Percentiles rank a stretch among this genome's conserved stretches.
Conservation (phyloP, 176 grass and related monocot genomes). For the Ensete ventricosum region DNA sequence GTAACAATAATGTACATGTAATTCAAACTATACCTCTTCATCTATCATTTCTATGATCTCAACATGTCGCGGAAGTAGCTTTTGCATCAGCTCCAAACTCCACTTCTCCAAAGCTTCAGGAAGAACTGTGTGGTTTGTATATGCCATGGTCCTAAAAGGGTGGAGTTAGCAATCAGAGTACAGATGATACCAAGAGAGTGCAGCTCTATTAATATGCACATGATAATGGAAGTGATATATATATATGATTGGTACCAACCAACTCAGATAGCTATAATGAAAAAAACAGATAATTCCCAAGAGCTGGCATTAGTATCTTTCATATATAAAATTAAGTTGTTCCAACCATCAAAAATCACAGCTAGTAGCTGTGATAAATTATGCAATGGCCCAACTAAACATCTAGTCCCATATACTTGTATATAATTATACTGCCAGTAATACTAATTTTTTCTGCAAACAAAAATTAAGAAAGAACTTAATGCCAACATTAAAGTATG, state of each 20-base stretch:
- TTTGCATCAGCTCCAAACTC: slow-evolving; percentile 98
- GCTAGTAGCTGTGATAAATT: neutral
- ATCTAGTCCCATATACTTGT: neutral
- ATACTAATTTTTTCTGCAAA: neutral
- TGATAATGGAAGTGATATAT: neutral
- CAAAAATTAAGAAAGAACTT: neutral
- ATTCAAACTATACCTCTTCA: slow-evolving; percentile 43
- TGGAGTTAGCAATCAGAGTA: slow-evolving; percentile 16
- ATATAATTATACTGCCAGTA: neutral
- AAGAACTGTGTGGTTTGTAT: slow-evolving; percentile 96
- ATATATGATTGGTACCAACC: neutral
- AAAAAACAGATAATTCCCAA: neutral
- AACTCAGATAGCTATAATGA: neutral
- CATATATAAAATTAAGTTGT: too few species aligned
- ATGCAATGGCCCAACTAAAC: neutral
- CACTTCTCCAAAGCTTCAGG: slow-evolving; percentile 99
- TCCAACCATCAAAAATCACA: too few species aligned
- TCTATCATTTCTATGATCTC: slow-evolving; percentile 98
- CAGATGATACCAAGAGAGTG: slow-evolving; percentile 14
- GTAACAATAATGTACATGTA: slow-evolving; percentile 10
- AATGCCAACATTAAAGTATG: too few species aligned
- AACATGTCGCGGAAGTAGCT: slow-evolving; percentile 94
- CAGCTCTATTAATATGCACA: neutral
- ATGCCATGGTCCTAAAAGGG: slow-evolving; percentile 72
- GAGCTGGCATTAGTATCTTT: too few species aligned